These are phyloP conservation scores for Monosporozyma solicola DNA, from an alignment of 805 yeast species.

Conservation along the genomic window DNA sequence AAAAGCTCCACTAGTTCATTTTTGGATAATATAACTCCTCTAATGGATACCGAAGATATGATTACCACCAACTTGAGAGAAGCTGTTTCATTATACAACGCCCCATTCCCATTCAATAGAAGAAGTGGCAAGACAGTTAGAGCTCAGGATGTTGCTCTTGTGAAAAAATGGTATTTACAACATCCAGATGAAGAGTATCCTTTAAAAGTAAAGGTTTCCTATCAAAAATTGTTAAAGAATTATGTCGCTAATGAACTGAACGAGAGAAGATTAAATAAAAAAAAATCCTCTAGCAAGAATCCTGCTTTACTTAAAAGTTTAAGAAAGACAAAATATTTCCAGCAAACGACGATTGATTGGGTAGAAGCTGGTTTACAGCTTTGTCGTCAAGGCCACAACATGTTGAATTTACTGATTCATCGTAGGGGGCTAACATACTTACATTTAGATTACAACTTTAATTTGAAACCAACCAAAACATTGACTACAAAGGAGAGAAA, in stretches of 20 bases:
- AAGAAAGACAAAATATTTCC: constrained; percentile 77
- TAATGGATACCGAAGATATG: constrained; percentile 39
- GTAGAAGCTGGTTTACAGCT: constrained; percentile 96
- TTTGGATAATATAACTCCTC: constrained; percentile 40
- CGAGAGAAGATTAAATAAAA: constrained; percentile 20
- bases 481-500: constrained; percentile 93
- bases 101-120: constrained; percentile 78
- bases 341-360: constrained; percentile 92
- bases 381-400: constrained; percentile 87
- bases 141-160: constrained; percentile 82
- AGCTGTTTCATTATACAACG: constrained; percentile 65
- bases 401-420: constrained; percentile 84
- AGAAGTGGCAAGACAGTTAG: constrained; percentile 64
- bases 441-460: constrained; percentile 92
- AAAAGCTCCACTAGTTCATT: constrained; percentile 34
- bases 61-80: constrained; percentile 40
- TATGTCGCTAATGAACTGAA: constrained; percentile 66
- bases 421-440: constrained; percentile 83
- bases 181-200: constrained; percentile 56
- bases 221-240: constrained; percentile 78
- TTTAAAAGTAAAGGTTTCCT: constrained; percentile 73
- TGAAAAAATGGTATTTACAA: constrained; percentile 74
- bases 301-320: constrained; percentile 47
- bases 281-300: constrained; percentile 38
- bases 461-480: constrained; percentile 92